These are phyloP conservation scores for Blastobotrys capitulatus DNA, from an alignment of 1,139 yeast species.

Conservation along the genomic window DNA sequence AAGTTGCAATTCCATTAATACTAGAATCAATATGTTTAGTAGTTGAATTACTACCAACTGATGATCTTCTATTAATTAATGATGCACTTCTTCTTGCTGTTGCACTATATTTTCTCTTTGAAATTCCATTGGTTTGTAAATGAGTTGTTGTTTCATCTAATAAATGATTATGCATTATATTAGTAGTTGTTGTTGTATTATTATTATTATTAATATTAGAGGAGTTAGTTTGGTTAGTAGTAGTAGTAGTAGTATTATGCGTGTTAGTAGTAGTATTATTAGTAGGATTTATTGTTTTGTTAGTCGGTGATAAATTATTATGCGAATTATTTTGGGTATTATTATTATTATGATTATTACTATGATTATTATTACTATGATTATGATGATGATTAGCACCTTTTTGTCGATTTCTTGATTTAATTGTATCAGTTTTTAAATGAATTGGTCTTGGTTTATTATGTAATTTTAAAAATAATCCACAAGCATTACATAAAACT, in stretches of 20 bases:
- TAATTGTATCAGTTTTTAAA: conserved; percentile 85
- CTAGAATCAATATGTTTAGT: not conserved
- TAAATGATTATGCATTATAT: not conserved
- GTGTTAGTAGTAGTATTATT: not conserved
- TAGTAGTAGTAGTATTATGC: not conserved
- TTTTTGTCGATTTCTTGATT: conserved; percentile 78
- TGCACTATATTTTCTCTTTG: not conserved
- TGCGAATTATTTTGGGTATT: not conserved
- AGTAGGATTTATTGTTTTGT: not conserved
- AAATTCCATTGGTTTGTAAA: not conserved
- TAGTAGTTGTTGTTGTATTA: not conserved
- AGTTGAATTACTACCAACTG: not conserved
- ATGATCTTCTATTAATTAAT: too few relatives aligned
- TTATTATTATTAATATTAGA: not conserved
- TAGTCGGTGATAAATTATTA: not conserved
- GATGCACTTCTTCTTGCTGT: not conserved
- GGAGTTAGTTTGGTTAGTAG: not conserved
- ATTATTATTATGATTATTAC: not conserved
- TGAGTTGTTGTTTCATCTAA: not conserved
- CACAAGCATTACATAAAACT: conserved; percentile 93
- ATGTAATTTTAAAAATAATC: conserved; percentile 81
- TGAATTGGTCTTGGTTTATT: conserved; percentile 91
- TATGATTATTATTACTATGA: not conserved
- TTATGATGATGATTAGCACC: not conserved
- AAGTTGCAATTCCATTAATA: too few relatives aligned